These are phyloP conservation scores for Isoetes taiwanensis DNA, from an alignment of 75 land plant species.

Conservation along the genomic window DNA sequence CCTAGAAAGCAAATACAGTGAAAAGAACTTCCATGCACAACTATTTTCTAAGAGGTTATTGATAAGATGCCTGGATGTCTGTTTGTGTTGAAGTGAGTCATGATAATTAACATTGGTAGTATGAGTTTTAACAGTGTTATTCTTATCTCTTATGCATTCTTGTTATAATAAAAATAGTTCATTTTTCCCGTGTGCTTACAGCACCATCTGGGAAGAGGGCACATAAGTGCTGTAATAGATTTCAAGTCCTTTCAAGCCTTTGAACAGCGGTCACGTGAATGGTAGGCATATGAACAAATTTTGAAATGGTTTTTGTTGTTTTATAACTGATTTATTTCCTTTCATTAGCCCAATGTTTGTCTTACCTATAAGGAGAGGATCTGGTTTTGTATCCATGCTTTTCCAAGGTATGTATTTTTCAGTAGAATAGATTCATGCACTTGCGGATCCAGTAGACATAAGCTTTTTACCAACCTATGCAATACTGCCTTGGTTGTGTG, in stretches of 20 bases:
- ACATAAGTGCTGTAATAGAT: slow-evolving; percentile 59
- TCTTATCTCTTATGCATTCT: too few relatives aligned
- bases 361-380: slow-evolving; percentile 63
- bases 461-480: neutral
- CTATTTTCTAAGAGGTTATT: too few relatives aligned
- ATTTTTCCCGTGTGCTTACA: too few relatives aligned
- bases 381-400: slow-evolving; percentile 72
- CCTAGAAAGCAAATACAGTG: too few relatives aligned
- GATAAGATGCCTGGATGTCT: too few relatives aligned
- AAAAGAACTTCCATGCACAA: too few relatives aligned
- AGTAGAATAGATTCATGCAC: neutral
- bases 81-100: too few relatives aligned
- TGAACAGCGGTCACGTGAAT: slow-evolving; percentile 50
- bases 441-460: neutral
- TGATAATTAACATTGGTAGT: too few relatives aligned
- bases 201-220: slow-evolving; percentile 93
- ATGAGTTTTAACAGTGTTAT: too few relatives aligned
- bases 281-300: slow-evolving; percentile 26
- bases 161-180: too few relatives aligned
- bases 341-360: slow-evolving; percentile 75
- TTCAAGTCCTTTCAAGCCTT: slow-evolving; percentile 38
- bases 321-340: too few relatives aligned
- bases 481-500: neutral
- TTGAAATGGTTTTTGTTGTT: too few relatives aligned
- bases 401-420: slow-evolving; percentile 43